A percentile compares a stretch with the other conserved stretches of the same genome.
phyloP scores from a whole-genome alignment of 805 yeast genomes.

The Yamadazyma endophytica region DNA sequence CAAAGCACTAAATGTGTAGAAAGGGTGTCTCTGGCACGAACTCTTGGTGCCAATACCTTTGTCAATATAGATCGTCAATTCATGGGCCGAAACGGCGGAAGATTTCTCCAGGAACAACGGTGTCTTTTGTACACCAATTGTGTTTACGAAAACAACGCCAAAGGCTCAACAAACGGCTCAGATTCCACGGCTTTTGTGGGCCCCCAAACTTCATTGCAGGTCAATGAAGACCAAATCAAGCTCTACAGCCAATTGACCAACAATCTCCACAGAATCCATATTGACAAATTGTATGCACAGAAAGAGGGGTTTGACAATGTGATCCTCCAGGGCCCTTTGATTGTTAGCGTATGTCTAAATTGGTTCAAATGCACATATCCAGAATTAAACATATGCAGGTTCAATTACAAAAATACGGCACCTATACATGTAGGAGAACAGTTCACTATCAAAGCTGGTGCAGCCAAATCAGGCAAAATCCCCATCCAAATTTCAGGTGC shows the following conservation, averaged over 20 bases:
- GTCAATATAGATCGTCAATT: slow-evolving; percentile 51
- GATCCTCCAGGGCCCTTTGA: slow-evolving; percentile 79
- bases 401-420: slow-evolving; percentile 4
- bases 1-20: slow-evolving; percentile 49
- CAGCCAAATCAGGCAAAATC: no score
- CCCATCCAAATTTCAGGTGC: no score
- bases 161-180: neutral
- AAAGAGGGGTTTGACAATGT: slow-evolving; percentile 59
- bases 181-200: neutral
- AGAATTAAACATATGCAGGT: neutral
- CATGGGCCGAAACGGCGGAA: slow-evolving; percentile 2
- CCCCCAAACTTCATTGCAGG: neutral
- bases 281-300: slow-evolving; percentile 53
- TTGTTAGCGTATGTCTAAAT: slow-evolving; percentile 55
- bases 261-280: slow-evolving; percentile 84
- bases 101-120: slow-evolving; percentile 47
- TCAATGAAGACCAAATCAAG: slow-evolving; percentile 14
- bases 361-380: slow-evolving; percentile 32
- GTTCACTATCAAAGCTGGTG: no score
- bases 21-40: slow-evolving; percentile 37
- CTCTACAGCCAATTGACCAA: slow-evolving; percentile 73
- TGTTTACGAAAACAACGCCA: slow-evolving; percentile 4
- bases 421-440: slow-evolving; percentile 2
- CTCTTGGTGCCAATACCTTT: slow-evolving; percentile 33
- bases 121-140: slow-evolving; percentile 58